phyloP scores from a whole-genome alignment of 129 eudicot genomes.

The Centrapalus pauciflorus region DNA sequence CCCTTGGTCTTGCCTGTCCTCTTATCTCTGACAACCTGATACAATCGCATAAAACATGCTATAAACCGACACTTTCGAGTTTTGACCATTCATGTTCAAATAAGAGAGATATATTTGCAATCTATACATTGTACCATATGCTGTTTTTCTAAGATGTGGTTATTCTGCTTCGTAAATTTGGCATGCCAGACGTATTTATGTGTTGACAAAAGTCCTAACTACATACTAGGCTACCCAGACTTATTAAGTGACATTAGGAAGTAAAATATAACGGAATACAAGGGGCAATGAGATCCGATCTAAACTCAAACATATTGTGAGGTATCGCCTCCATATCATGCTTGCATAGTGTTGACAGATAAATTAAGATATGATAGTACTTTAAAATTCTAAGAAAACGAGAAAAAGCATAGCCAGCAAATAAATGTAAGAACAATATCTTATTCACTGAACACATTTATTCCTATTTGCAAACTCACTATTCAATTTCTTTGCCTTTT shows the following conservation, averaged over 20 bases:
- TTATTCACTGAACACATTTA: too few species aligned
- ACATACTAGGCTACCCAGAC: background rate
- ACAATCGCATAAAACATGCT: background rate
- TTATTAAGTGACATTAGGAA: background rate
- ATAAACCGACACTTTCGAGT: background rate
- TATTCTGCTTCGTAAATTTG: background rate
- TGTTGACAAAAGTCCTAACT: background rate
- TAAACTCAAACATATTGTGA: background rate
- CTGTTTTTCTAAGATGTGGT: background rate
- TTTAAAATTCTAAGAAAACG: background rate
- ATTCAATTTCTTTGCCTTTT: too few species aligned
- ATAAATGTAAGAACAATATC: too few species aligned
- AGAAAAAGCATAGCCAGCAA: background rate
- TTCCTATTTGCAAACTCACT: too few species aligned
- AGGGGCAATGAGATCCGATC: background rate
- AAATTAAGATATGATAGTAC: background rate
- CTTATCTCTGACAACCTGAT: constrained; percentile 82
- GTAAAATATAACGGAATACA: background rate
- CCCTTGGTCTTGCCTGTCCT: constrained; percentile 92
- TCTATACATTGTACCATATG: background rate
- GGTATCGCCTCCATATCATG: background rate
- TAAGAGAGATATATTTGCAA: background rate
- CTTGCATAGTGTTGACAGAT: background rate
- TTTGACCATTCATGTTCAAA: background rate
- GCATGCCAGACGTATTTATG: background rate